Evolutionary conservation across 129 eudicot species (phyloP).

Genomic region (Flaveria ramosissima): DNA sequence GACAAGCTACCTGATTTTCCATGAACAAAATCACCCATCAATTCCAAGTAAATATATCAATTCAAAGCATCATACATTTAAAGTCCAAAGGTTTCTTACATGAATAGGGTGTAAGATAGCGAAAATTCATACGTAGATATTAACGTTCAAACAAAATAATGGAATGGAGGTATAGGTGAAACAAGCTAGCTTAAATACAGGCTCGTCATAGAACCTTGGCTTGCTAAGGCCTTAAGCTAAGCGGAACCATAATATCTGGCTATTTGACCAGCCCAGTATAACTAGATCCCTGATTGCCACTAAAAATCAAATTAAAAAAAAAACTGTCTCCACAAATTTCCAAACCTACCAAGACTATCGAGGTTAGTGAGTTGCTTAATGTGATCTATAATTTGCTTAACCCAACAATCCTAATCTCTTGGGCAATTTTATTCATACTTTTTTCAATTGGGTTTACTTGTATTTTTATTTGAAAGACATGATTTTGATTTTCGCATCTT

Average conservation of each 20-base stretch:
- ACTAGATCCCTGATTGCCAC: background rate
- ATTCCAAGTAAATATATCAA: background rate
- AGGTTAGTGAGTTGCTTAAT: background rate
- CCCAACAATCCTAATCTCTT: too few relatives aligned
- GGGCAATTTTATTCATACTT: background rate
- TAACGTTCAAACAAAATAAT: slow-evolving; percentile 3
- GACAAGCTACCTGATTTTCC: slow-evolving; percentile 78
- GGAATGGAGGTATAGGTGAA: background rate
- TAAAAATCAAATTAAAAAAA: background rate
- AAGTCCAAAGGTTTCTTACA: background rate
- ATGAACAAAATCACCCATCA: slow-evolving; percentile 6
- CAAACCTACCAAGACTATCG: background rate
- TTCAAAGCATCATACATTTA: background rate
- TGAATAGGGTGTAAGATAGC: background rate
- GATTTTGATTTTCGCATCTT: too few relatives aligned
- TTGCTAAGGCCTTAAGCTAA: too few relatives aligned
- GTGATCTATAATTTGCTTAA: too few relatives aligned
- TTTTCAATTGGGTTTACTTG: background rate
- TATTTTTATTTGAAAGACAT: too few relatives aligned
- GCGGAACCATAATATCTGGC: too few relatives aligned
- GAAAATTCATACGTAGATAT: background rate
- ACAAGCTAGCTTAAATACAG: background rate
- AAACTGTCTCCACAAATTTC: background rate
- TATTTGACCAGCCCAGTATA: background rate
- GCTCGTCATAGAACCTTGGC: too few relatives aligned